Percentiles rank a stretch among this genome's conserved stretches.
These are phyloP conservation scores for Roridomyces roridus DNA, from an alignment of 768 basidiomycete species.

Conservation along the genomic window DNA sequence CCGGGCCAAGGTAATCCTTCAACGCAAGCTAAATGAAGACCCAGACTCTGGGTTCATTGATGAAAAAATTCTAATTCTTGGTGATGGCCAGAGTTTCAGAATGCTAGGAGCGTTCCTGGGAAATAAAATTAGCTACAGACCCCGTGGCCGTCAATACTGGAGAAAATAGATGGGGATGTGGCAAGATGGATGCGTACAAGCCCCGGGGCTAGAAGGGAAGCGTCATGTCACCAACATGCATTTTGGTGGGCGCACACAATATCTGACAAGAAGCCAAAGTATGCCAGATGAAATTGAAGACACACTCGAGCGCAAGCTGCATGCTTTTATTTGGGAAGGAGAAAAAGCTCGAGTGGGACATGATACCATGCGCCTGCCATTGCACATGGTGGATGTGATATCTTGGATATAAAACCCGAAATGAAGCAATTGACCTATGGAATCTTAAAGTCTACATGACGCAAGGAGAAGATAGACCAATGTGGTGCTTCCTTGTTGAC, in stretches of 20 bases:
- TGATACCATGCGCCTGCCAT: not conserved
- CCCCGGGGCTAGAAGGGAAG: slow-evolving; percentile 21
- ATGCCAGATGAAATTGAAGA: slow-evolving; percentile 29
- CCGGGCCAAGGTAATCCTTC: slow-evolving; percentile 13
- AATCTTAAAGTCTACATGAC: slow-evolving; percentile 1
- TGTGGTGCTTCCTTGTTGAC: slow-evolving; percentile 10
- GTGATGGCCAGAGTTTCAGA: slow-evolving; percentile 1
- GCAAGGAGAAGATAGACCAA: not conserved
- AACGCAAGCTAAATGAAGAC: not conserved
- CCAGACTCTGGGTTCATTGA: not conserved
- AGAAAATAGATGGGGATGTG: not conserved
- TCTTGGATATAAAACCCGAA: not conserved
- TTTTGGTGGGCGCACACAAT: slow-evolving; percentile 30
- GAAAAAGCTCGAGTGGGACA: slow-evolving; percentile 7
- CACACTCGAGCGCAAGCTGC: not conserved
- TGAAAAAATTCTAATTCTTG: not conserved
- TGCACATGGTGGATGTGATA: not conserved
- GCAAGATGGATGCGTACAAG: not conserved
- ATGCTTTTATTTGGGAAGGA: slow-evolving; percentile 16
- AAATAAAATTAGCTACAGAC: not conserved
- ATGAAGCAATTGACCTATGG: slow-evolving; percentile 11
- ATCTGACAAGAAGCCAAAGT: slow-evolving; percentile 28
- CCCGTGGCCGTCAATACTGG: slow-evolving; percentile 7
- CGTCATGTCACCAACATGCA: slow-evolving; percentile 26
- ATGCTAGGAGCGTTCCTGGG: slow-evolving; percentile 9